Base-by-base conservation (phyloP, 345 rosid genomes). In the Carallia brachiata region DNA sequence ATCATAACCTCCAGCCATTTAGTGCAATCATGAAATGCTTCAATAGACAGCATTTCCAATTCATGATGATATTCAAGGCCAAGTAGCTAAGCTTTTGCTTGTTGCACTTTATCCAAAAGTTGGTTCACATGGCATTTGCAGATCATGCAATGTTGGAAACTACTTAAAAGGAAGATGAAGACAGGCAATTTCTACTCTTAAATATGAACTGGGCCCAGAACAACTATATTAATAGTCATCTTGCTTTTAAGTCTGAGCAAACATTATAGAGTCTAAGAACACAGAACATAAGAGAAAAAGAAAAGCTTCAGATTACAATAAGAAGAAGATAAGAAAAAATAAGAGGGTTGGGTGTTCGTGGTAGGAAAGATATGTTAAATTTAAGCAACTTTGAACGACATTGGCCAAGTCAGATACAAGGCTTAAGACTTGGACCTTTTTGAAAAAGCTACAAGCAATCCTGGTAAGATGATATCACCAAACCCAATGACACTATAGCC, bases 401-500 rank as follows among this genome's bases (percentile, higher is more conserved):
- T 15, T 12, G 52, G 6, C 27, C 6, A n/a, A 62, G 31, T 5
- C 10, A 39, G 32, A 32, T 19, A 27, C 23, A 69, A 44, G 73
- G 78, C 48, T 69, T 17, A 40, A 27, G 32, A 31, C 30, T 65
- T 75, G 74, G 74, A 95, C 99, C 99, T 92, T 48, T 89, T 80
- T 34, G 97, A 86, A 83, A 95, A 92, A 63, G 94, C 90, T n/a
- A 92, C 97, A 60, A 95, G 77, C 62, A 95, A 76, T 68, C 99
- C 99, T 1, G 97, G 97, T 76, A 95, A 81, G 78, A 95, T 92
- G 70, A 95, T 95, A 74, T 95, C 99, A 53, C 99, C 99, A 80
- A 95, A 95, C 36, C 99, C 97, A 67, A 95, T 95, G 74, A 95
- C 86, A 70, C 99, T 92, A 76, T 90, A 92, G 69, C 99, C 99